Conservation (phyloP, 2,329 filamentous ascomycete species). For the Sarocladium strictum region DNA sequence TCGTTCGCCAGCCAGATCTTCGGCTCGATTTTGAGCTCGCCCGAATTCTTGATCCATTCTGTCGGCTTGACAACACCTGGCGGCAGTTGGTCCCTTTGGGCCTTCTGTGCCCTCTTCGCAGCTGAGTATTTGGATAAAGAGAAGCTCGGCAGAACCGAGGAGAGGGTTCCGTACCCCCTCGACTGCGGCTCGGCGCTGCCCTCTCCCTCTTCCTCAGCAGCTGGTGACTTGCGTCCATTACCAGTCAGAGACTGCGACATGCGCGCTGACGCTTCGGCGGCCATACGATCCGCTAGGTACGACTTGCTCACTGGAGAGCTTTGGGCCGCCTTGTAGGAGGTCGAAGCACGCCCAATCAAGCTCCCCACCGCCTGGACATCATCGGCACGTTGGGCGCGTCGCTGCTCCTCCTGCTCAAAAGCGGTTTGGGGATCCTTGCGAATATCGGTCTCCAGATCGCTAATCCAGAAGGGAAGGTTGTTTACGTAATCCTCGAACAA, state of each 20-base stretch:
- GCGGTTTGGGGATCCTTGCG: slow-evolving; percentile 85
- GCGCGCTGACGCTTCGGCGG: slow-evolving; percentile 34
- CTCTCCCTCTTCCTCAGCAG: slow-evolving; percentile 28
- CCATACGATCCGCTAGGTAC: slow-evolving; percentile 51
- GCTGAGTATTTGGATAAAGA: slow-evolving; percentile 72
- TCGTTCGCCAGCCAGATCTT: slow-evolving; percentile 99
- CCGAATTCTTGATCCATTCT: slow-evolving; percentile 90
- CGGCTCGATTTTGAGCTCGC: slow-evolving; percentile 86
- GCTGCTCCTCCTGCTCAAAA: slow-evolving; percentile 86
- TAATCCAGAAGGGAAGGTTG: slow-evolving; percentile 92
- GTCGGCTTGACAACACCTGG: slow-evolving; percentile 83
- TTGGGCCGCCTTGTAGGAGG: slow-evolving; percentile 51
- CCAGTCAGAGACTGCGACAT: slow-evolving; percentile 20
- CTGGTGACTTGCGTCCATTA: not conserved
- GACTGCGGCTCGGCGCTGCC: slow-evolving; percentile 24
- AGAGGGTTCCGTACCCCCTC: slow-evolving; percentile 50
- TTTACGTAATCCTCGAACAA: slow-evolving; percentile 97
- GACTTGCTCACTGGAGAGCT: slow-evolving; percentile 66
- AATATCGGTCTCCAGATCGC: slow-evolving; percentile 87
- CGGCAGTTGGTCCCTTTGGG: slow-evolving; percentile 53
- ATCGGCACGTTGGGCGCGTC: slow-evolving; percentile 72
- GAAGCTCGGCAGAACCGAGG: slow-evolving; percentile 74
- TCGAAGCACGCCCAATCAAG: slow-evolving; percentile 56
- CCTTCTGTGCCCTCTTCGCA: slow-evolving; percentile 40
- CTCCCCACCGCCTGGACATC: slow-evolving; percentile 88